These are phyloP conservation scores for Quercus suber DNA, from an alignment of 306 rosid species.

Conservation along the genomic window DNA sequence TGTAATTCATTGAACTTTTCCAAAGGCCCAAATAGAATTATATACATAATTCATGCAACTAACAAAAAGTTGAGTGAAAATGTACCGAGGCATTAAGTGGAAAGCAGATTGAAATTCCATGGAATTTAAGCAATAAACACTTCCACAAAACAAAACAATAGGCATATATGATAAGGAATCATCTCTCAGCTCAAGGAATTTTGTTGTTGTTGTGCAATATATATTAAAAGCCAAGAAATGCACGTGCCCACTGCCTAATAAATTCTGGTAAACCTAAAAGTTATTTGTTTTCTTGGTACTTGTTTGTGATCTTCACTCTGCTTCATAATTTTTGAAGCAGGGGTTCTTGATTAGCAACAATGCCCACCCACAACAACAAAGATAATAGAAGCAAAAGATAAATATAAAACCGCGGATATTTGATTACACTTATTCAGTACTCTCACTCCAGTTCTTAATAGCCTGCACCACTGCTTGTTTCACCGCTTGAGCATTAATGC, in stretches of 20 bases:
- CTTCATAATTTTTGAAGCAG: background rate
- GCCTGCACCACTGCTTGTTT: constrained; percentile 49
- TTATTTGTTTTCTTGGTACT: background rate
- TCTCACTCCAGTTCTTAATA: constrained; percentile 51
- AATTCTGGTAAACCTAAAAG: background rate
- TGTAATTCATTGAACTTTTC: background rate
- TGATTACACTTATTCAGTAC: constrained; percentile 29
- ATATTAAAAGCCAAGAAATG: background rate
- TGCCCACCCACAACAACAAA: background rate
- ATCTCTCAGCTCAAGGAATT: background rate
- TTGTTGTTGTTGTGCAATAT: background rate
- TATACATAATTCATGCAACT: background rate
- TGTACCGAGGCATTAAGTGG: background rate
- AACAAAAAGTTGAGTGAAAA: background rate
- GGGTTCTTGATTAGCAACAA: background rate
- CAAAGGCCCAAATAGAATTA: background rate
- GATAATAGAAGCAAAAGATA: background rate
- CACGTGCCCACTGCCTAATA: background rate
- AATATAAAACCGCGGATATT: background rate
- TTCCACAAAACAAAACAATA: background rate
- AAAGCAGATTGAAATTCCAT: background rate
- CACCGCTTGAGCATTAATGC: constrained; percentile 41
- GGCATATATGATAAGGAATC: background rate
- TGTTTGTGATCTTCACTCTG: background rate
- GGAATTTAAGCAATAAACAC: background rate